A percentile compares a stretch with the other conserved stretches of the same genome.
phyloP scores from a whole-genome alignment of 306 rosid species.

The Inga leiocalycina region DNA sequence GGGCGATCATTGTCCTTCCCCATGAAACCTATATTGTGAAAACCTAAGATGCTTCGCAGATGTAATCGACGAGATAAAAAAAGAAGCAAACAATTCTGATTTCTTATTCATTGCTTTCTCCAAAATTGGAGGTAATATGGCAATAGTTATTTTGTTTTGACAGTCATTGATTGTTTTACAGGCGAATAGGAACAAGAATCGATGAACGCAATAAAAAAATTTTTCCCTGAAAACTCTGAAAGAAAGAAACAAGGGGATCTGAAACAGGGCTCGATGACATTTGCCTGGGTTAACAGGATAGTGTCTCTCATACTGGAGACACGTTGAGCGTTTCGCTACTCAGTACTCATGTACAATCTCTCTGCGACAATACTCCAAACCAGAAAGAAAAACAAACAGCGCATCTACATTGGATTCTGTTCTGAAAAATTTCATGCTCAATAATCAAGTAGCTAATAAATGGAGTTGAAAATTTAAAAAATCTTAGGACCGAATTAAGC shows the following conservation, averaged over 20 bases:
- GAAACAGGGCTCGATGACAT: constrained; percentile 42
- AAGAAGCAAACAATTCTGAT: not conserved
- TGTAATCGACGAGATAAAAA: not conserved
- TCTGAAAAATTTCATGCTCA: constrained; percentile 13
- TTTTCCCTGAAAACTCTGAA: constrained; percentile 19
- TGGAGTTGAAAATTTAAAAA: not conserved
- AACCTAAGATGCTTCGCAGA: constrained; percentile 33
- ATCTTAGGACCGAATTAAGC: not conserved
- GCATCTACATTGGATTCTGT: constrained; percentile 35
- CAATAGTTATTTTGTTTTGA: constrained; percentile 42
- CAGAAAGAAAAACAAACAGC: constrained; percentile 19
- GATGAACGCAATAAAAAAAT: constrained; percentile 31
- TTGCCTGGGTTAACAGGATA: constrained; percentile 46
- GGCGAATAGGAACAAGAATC: constrained; percentile 40
- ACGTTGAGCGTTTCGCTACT: constrained; percentile 50
- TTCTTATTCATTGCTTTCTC: constrained; percentile 37
- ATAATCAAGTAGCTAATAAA: constrained; percentile 22
- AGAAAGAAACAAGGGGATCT: constrained; percentile 53
- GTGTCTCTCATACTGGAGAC: constrained; percentile 58
- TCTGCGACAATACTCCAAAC: not conserved
- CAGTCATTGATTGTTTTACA: constrained; percentile 19
- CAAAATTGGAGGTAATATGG: constrained; percentile 18
- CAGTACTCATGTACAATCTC: constrained; percentile 40
- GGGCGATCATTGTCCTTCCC: constrained; percentile 70
- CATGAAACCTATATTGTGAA: constrained; percentile 40